Base-by-base conservation (phyloP, 208 protist species). In the Trypanosoma grayi region DNA sequence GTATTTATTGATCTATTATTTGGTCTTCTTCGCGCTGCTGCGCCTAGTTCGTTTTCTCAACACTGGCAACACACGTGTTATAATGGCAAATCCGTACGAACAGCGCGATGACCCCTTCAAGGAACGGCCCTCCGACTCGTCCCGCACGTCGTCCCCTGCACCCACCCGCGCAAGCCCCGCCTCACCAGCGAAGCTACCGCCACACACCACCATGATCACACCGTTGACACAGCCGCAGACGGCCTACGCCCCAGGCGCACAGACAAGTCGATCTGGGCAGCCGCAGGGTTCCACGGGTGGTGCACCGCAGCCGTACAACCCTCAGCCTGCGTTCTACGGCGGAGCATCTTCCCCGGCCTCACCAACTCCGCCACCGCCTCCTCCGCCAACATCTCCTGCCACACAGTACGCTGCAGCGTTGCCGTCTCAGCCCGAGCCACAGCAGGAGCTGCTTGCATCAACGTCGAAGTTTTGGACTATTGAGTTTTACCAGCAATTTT, bases 401-500 rank as follows among this genome's bases (percentile, higher is more conserved):
- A 22, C 39, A 24, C 18, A 34, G 30, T 8, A 41, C n/a, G n/a
- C n/a, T n/a, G n/a, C n/a, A 51, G 34, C 8, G 9, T 18, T n/a
- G 24, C 48, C 47, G 8, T 18, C 43, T 11, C 43, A 28, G 30
- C 44, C 20, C 6, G 40, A 25, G 39, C 30, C 53, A 34, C 67
- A 54, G 11, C 51, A 55, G 36, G 27, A 58, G 53, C 47, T 1
- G 34, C 51, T 28, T 36, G 28, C 14, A 14, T 25, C 62, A 10
- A 88, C 70, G 27, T 83, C 77, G 11, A 85, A 83, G 62, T 86
- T 93, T 66, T 96, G 85, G 83, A 86, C 56, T 14, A 51, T 93
- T 31, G 81, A 73, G 60, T 96, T 92, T 50, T 96, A 92, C 50
- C 90, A 93, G 69, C 85, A 91, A 55, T 96, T 90, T 67, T 96